phyloP scores from a whole-genome alignment of 768 basidiomycete genomes.

The Mycena indigotica region DNA sequence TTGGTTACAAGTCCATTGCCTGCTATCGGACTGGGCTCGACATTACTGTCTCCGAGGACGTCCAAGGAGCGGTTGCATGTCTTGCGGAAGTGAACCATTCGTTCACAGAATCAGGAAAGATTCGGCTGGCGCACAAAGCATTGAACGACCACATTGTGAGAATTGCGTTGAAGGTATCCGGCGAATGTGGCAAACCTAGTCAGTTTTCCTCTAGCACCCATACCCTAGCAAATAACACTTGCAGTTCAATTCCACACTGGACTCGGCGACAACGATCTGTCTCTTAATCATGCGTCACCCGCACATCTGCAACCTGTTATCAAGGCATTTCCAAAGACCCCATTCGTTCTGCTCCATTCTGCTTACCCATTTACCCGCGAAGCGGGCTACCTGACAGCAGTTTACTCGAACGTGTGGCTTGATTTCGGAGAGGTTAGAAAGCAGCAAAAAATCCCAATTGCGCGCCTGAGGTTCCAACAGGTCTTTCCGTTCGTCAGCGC shows the following conservation, averaged over 20 bases:
- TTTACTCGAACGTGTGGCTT: slow-evolving; percentile 73
- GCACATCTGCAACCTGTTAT: slow-evolving; percentile 70
- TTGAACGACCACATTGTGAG: slow-evolving; percentile 72
- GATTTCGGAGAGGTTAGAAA: slow-evolving; percentile 70
- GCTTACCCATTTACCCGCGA: slow-evolving; percentile 81
- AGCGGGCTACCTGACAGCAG: slow-evolving; percentile 73
- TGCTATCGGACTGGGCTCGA: slow-evolving; percentile 79
- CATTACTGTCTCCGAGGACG: slow-evolving; percentile 37
- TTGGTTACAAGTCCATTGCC: slow-evolving; percentile 72
- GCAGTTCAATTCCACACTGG: slow-evolving; percentile 86
- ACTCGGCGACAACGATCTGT: slow-evolving; percentile 74
- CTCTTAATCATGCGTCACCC: slow-evolving; percentile 58
- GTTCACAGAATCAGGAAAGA: slow-evolving; percentile 37
- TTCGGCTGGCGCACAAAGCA: slow-evolving; percentile 61
- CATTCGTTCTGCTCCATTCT: slow-evolving; percentile 71
- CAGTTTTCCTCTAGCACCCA: slow-evolving; percentile 16
- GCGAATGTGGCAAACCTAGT: slow-evolving; percentile 62
- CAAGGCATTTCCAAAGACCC: slow-evolving; percentile 58
- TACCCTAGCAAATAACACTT: slow-evolving; percentile 2
- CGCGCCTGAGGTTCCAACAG: too few species aligned
- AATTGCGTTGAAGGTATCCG: slow-evolving; percentile 54
- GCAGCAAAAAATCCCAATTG: background rate
- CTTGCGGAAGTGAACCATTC: slow-evolving; percentile 35
- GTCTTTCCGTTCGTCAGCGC: slow-evolving; percentile 69
- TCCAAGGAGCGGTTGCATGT: slow-evolving; percentile 30